A percentile compares a stretch with the other conserved stretches of the same genome.
Conservation (phyloP, 2,329 filamentous ascomycete genomes). For the Daldinia eschscholtzii region DNA sequence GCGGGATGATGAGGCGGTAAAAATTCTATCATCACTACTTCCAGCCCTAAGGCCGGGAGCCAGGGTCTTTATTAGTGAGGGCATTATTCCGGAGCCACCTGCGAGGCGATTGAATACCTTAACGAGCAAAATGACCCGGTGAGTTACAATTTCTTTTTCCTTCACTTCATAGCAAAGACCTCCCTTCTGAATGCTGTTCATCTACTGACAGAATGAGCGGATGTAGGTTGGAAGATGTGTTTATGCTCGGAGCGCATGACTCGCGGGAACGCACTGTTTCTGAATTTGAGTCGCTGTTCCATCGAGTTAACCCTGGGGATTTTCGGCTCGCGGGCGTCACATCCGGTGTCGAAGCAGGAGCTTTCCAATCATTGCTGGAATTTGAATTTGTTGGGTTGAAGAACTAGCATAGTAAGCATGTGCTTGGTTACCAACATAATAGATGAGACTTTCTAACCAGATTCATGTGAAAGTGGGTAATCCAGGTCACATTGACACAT, state of each 20-base stretch:
- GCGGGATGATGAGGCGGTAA: conserved; percentile 28
- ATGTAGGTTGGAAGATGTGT: conserved; percentile 34
- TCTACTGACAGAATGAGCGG: not conserved
- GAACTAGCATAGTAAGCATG: conserved; percentile 4
- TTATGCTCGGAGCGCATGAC: conserved; percentile 38
- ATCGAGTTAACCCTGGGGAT: conserved; percentile 20
- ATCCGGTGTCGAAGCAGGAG: conserved; percentile 35
- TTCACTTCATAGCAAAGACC: not conserved
- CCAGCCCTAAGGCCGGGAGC: conserved; percentile 31
- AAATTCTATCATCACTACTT: conserved; percentile 34
- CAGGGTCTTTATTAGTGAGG: conserved; percentile 33
- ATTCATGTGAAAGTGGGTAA: conserved; percentile 1
- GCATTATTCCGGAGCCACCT: conserved; percentile 33
- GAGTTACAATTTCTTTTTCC: not conserved
- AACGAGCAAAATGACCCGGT: conserved; percentile 37
- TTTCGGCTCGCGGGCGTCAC: conserved; percentile 38
- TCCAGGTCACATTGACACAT: not conserved
- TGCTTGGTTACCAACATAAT: not conserved
- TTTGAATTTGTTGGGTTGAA: conserved; percentile 34
- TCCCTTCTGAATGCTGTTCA: not conserved
- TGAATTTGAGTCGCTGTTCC: conserved; percentile 36
- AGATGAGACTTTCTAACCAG: not conserved
- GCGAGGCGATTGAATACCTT: conserved; percentile 34
- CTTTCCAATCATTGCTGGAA: conserved; percentile 37
- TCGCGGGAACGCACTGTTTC: conserved; percentile 34